A percentile compares a stretch with the other conserved stretches of the same genome.
Conservation (phyloP, 208 protist species). For the Leishmania amazonensis region DNA sequence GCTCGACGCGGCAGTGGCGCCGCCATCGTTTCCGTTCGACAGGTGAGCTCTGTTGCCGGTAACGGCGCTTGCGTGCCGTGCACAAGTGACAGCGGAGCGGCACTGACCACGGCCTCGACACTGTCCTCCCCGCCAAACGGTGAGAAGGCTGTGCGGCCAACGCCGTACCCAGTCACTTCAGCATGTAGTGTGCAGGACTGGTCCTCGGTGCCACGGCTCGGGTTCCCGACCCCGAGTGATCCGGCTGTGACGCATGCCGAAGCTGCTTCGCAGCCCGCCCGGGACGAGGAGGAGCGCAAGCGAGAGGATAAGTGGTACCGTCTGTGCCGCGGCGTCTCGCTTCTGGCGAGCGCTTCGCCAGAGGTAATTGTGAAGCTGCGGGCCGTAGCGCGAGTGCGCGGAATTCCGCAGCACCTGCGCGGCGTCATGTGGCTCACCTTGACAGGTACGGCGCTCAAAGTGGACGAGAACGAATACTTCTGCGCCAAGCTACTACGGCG, state of each 20-base stretch:
- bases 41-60: neutral
- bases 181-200: constrained; percentile 51
- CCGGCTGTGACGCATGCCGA: constrained; percentile 26
- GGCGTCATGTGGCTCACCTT: constrained; percentile 74
- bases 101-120: neutral
- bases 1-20: neutral
- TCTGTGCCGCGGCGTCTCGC: constrained; percentile 45
- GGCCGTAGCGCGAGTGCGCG: constrained; percentile 29
- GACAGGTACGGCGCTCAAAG: constrained; percentile 58
- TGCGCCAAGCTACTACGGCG: constrained; percentile 54
- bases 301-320: constrained; percentile 59
- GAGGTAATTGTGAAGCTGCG: constrained; percentile 42
- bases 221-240: constrained; percentile 39
- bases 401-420: constrained; percentile 54
- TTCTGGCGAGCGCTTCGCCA: constrained; percentile 50
- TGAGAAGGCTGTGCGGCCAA: constrained; percentile 13
- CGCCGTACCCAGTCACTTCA: constrained; percentile 44
- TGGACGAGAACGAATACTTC: constrained; percentile 81
- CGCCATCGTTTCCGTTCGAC: neutral
- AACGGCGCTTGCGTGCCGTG: neutral
- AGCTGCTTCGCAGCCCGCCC: constrained; percentile 9
- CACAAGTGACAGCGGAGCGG: neutral
- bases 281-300: constrained; percentile 36
- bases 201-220: constrained; percentile 50
- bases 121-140: neutral